Evolutionary conservation across 441 rosid species (phyloP).

Genomic region (Aleurites moluccanus): DNA sequence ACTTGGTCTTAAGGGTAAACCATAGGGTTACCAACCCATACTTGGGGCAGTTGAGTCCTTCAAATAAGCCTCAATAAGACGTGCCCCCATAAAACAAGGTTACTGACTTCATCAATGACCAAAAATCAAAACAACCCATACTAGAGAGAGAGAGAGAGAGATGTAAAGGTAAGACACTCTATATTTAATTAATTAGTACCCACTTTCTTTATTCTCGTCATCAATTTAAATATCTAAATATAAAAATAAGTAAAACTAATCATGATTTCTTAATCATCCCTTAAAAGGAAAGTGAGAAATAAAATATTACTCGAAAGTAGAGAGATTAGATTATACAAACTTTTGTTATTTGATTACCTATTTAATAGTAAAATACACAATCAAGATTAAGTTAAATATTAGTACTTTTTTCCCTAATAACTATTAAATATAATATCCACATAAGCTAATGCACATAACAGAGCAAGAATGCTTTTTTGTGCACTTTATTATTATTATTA

Average conservation of each 20-base stretch:
- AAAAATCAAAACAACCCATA: slow-evolving; percentile 30
- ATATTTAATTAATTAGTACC: slow-evolving; percentile 19
- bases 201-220: slow-evolving; percentile 13
- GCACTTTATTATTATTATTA: slow-evolving; percentile 17
- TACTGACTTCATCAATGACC: slow-evolving; percentile 39
- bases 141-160: not conserved
- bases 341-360: not conserved
- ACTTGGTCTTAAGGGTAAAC: slow-evolving; percentile 13
- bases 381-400: slow-evolving; percentile 6
- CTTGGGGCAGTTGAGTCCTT: slow-evolving; percentile 7
- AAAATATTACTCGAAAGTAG: not conserved
- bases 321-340: not conserved
- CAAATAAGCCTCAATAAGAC: slow-evolving; percentile 1
- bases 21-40: slow-evolving; percentile 19
- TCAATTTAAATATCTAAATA: slow-evolving; percentile 6
- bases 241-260: slow-evolving; percentile 2
- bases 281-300: slow-evolving; percentile 37
- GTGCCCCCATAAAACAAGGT: slow-evolving; percentile 30
- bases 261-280: slow-evolving; percentile 30
- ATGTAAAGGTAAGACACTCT: slow-evolving; percentile 8
- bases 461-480: slow-evolving; percentile 10
- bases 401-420: not conserved
- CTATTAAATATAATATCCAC: not conserved
- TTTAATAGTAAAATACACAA: not conserved
- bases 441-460: slow-evolving; percentile 4